A percentile compares a stretch with the other conserved stretches of the same genome.
Conservation (phyloP, 371 early-diverging fungal genomes). For the Haplosporangium sp. region DNA sequence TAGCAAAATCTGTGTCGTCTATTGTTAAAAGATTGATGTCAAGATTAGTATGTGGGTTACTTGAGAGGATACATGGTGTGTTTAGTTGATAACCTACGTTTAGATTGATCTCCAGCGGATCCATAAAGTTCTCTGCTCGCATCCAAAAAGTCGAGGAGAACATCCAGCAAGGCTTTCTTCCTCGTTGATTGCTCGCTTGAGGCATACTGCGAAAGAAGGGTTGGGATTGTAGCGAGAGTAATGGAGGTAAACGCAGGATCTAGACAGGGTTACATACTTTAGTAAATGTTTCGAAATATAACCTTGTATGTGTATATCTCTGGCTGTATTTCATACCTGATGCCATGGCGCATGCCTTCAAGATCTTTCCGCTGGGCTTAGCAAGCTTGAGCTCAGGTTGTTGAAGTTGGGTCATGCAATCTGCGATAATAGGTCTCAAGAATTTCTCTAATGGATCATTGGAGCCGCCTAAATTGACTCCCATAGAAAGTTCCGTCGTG, state of each 20-base stretch:
- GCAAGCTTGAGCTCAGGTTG: slow-evolving; percentile 81
- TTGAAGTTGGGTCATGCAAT: slow-evolving; percentile 74
- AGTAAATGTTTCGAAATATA: not conserved
- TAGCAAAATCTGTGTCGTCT: slow-evolving; percentile 62
- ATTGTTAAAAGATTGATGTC: not conserved
- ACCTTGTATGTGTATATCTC: not conserved
- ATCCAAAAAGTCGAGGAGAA: slow-evolving; percentile 75
- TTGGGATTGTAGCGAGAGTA: slow-evolving; percentile 64
- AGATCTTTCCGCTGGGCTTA: slow-evolving; percentile 74
- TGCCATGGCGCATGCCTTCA: slow-evolving; percentile 74
- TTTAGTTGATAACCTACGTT: slow-evolving; percentile 44
- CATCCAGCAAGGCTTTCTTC: slow-evolving; percentile 74
- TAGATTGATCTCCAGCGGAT: slow-evolving; percentile 56
- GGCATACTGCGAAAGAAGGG: slow-evolving; percentile 66
- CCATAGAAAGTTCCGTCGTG: slow-evolving; percentile 65
- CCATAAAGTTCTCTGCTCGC: slow-evolving; percentile 73
- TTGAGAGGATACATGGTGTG: not conserved
- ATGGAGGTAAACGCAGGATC: slow-evolving; percentile 75
- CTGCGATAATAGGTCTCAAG: slow-evolving; percentile 71
- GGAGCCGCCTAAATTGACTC: slow-evolving; percentile 60
- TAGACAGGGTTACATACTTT: slow-evolving; percentile 7
- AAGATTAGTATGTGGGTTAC: not conserved
- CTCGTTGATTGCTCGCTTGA: slow-evolving; percentile 67
- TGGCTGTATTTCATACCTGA: slow-evolving; percentile 59
- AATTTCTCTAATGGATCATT: slow-evolving; percentile 71